These are phyloP conservation scores for Stagonosporopsis chrysanthemi DNA, from an alignment of 2,329 filamentous ascomycete genomes.

Conservation along the genomic window DNA sequence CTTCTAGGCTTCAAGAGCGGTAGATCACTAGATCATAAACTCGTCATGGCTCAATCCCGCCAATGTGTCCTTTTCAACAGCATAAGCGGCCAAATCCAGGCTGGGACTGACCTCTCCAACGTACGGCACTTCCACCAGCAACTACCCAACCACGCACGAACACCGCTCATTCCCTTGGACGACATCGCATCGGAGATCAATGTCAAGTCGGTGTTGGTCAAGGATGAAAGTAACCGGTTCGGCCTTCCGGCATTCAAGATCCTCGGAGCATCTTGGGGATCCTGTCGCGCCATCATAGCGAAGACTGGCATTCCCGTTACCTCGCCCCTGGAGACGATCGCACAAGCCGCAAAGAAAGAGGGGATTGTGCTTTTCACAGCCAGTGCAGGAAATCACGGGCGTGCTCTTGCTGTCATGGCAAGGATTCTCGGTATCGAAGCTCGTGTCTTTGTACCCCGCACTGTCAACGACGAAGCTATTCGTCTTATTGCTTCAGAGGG, in stretches of 20 bases:
- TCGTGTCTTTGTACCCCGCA: slow-evolving; percentile 68
- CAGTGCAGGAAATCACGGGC: slow-evolving; percentile 80
- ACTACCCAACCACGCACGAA: slow-evolving; percentile 65
- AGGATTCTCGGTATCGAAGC: slow-evolving; percentile 63
- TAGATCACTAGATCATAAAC: background rate
- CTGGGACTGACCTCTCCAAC: background rate
- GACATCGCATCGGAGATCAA: slow-evolving; percentile 65
- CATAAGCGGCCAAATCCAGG: background rate
- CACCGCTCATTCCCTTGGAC: slow-evolving; percentile 62
- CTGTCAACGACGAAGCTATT: slow-evolving; percentile 63
- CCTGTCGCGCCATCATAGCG: slow-evolving; percentile 65
- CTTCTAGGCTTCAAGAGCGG: background rate
- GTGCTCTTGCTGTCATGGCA: slow-evolving; percentile 75
- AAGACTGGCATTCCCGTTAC: slow-evolving; percentile 54
- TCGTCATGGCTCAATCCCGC: background rate
- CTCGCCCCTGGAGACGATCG: slow-evolving; percentile 57
- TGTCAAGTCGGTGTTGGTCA: slow-evolving; percentile 64
- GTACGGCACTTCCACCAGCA: slow-evolving; percentile 61
- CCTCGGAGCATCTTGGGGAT: slow-evolving; percentile 76
- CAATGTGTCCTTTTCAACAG: slow-evolving; percentile 1
- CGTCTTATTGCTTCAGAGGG: slow-evolving; percentile 68
- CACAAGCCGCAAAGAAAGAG: slow-evolving; percentile 28
- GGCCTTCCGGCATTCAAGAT: slow-evolving; percentile 81
- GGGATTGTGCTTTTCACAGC: slow-evolving; percentile 65
- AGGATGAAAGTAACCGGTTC: slow-evolving; percentile 74